phyloP scores from a whole-genome alignment of 176 grass and related monocot species.

The Coix lacrymajobi region DNA sequence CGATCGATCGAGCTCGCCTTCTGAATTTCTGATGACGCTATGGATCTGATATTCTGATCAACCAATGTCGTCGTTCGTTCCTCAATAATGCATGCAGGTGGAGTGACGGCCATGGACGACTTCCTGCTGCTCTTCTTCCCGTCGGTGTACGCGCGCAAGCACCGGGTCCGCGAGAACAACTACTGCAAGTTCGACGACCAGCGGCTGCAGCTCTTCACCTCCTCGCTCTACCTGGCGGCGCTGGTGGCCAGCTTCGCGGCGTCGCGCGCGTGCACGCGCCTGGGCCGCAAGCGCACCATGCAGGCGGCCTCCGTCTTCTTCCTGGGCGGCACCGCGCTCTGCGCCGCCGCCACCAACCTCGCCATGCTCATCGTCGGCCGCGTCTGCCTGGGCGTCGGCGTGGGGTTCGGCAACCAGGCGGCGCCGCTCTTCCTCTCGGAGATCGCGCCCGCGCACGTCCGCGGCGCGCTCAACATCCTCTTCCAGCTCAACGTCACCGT shows the following conservation, averaged over 20 bases:
- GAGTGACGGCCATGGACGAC: constrained; percentile 68
- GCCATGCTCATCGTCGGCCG: constrained; percentile 57
- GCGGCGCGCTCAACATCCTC: constrained; percentile 70
- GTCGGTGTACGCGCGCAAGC: constrained; percentile 35
- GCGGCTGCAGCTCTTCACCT: constrained; percentile 57
- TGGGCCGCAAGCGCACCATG: constrained; percentile 41
- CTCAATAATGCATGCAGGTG: constrained; percentile 32
- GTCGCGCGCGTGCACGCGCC: constrained; percentile 25
- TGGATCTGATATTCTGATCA: too few species aligned
- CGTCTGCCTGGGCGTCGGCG: constrained; percentile 52
- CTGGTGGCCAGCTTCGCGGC: constrained; percentile 48
- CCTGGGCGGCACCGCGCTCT: constrained; percentile 22
- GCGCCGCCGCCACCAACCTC: not conserved
- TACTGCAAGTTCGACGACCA: constrained; percentile 79
- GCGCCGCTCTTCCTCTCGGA: constrained; percentile 69
- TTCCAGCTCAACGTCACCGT: constrained; percentile 72
- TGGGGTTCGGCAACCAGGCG: constrained; percentile 76
- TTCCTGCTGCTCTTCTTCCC: constrained; percentile 55
- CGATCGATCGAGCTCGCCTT: not conserved
- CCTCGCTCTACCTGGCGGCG: constrained; percentile 63
- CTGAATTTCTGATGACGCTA: too few species aligned
- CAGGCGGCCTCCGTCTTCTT: constrained; percentile 49
- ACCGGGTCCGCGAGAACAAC: constrained; percentile 48
- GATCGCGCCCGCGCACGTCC: constrained; percentile 53
- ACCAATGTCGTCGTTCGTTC: not conserved